These are phyloP conservation scores for Colletotrichum orchidophilum DNA, from an alignment of 2,329 filamentous ascomycete genomes.

Conservation along the genomic window DNA sequence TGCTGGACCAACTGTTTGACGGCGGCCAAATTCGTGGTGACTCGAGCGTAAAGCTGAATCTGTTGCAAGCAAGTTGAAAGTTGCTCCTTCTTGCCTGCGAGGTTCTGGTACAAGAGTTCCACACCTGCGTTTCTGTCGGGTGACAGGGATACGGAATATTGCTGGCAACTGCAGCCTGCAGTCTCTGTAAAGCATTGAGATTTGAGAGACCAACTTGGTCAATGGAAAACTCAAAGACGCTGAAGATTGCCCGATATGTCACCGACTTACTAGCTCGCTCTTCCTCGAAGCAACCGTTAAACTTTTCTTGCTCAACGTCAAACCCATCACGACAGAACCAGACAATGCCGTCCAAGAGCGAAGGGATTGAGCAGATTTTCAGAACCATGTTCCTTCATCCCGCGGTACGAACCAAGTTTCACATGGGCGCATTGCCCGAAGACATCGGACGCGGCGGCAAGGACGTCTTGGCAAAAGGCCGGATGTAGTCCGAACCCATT, in stretches of 20 bases:
- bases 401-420: slow-evolving; percentile 17
- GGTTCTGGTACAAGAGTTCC: too few species aligned
- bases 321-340: background rate
- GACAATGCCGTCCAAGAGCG: background rate
- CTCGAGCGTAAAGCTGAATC: background rate
- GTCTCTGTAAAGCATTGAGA: too few species aligned
- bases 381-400: background rate
- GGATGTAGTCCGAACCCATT: slow-evolving; percentile 10
- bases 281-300: background rate
- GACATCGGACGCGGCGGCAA: slow-evolving; percentile 20
- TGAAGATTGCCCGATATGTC: background rate
- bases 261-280: background rate
- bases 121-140: too few species aligned
- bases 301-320: slow-evolving; percentile 5
- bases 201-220: background rate
- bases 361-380: background rate
- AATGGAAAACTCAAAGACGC: background rate
- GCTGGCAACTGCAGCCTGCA: too few species aligned
- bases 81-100: too few species aligned
- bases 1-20: background rate
- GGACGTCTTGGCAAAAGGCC: slow-evolving; percentile 17
- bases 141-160: too few species aligned
- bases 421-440: background rate
- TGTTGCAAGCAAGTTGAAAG: background rate
- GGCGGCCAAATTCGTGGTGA: background rate